Base-by-base conservation (phyloP, 2,329 filamentous ascomycete species). In the Colletotrichum abscissum region DNA sequence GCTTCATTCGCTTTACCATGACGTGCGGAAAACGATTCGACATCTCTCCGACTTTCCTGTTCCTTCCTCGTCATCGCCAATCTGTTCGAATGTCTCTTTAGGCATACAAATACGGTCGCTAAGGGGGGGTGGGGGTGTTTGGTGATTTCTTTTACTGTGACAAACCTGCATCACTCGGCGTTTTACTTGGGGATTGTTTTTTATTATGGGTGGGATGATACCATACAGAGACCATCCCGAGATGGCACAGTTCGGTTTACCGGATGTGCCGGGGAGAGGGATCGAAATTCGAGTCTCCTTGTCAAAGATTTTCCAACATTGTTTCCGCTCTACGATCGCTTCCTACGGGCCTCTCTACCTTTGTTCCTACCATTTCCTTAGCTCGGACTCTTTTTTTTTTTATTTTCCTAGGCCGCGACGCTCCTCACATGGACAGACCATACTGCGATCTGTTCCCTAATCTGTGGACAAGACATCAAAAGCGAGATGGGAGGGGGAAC, bases 151-250 rank as follows among this genome's bases (percentile, higher is more conserved):
- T 52, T 38, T 3, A 30, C 22, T 69, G 54, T 73, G 30, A 73
- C 59, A 69, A 59, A 46, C 57, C 38, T 73, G 70, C 70, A 73
- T 73, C 54, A 65, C 38, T 46, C 42, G 70, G 70, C 70, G 70
- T 73, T 64, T 58, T 54, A 55, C 52, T 33, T n/a, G n/a, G n/a
- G n/a, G 9, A 26, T 35, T 54, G 33, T 54, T 19, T 57, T 16
- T 33, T 19, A 11, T 49, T 30, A 35, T 52, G 67, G 56, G 55
- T 63, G 63, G 71, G 56, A 73, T 67, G 67, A 73, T 73, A 72
- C 67, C 71, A 72, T 63, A 72, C 67, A 70, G 52, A 71, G 67
- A 62, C 67, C 62, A 54, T 63, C 71, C 49, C 46, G 54, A 57
- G 54, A 24, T 33, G n/a, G 65, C 52, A 59, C 57, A 26, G 33